Conservation (phyloP, 345 rosid genomes). For the Capsella bursapastoris region DNA sequence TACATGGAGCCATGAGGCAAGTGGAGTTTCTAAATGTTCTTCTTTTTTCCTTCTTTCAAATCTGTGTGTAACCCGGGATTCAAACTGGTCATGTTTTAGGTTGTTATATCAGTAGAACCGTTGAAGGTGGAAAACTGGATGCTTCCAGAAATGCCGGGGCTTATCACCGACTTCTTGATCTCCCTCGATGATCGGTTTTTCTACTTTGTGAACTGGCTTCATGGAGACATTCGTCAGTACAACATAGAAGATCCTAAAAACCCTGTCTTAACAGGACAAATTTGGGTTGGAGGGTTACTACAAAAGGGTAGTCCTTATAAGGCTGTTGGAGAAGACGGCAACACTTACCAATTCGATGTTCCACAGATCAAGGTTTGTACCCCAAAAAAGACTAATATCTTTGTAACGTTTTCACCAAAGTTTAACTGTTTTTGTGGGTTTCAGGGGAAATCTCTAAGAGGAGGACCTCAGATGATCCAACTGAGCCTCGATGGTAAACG, state of each 20-base stretch:
- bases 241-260: conserved; percentile 72
- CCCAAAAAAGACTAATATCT: not conserved
- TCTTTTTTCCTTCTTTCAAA: not conserved
- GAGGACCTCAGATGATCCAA: conserved; percentile 94
- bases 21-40: conserved; percentile 1
- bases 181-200: conserved; percentile 87
- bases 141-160: conserved; percentile 90
- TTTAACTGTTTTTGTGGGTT: not conserved
- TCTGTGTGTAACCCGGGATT: not conserved
- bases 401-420: not conserved
- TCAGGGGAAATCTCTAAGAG: conserved; percentile 70
- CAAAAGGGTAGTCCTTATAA: conserved; percentile 65
- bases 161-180: conserved; percentile 76
- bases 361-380: conserved; percentile 70
- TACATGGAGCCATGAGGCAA: conserved; percentile 88
- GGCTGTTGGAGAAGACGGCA: conserved; percentile 65
- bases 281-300: conserved; percentile 76
- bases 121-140: conserved; percentile 91
- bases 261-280: conserved; percentile 73
- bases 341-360: conserved; percentile 66
- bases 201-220: conserved; percentile 89
- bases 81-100: conserved; percentile 42
- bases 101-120: conserved; percentile 70
- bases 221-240: conserved; percentile 89
- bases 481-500: conserved; percentile 85